Percentiles rank a stretch among this genome's conserved stretches.
phyloP scores from a whole-genome alignment of 1,284 basidiomycete species.

The Psilocybe mexicana region DNA sequence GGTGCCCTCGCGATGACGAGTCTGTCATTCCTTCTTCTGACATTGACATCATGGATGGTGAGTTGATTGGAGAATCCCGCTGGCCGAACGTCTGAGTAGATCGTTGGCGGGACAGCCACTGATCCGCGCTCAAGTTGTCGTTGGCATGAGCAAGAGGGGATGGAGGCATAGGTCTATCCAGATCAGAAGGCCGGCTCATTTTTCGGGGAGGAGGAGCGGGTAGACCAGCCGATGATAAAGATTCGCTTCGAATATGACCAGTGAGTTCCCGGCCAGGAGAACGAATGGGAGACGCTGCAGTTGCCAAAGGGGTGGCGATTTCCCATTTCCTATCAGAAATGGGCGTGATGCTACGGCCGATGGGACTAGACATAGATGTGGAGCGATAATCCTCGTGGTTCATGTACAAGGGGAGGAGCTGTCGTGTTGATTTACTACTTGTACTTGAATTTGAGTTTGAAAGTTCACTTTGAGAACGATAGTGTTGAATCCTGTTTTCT shows the following conservation, averaged over 20 bases:
- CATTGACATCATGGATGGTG: slow-evolving; percentile 16
- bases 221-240: slow-evolving; percentile 13
- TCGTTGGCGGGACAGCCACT: slow-evolving; percentile 16
- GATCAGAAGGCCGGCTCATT: slow-evolving; percentile 26
- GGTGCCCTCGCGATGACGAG: slow-evolving; percentile 6
- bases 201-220: slow-evolving; percentile 30
- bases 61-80: slow-evolving; percentile 10
- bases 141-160: not conserved
- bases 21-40: slow-evolving; percentile 12
- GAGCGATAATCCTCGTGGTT: slow-evolving; percentile 27
- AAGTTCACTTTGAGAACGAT: slow-evolving; percentile 21
- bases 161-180: slow-evolving; percentile 6
- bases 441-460: slow-evolving; percentile 10
- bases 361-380: slow-evolving; percentile 20
- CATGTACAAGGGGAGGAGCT: slow-evolving; percentile 24
- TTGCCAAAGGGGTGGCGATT: slow-evolving; percentile 24
- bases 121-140: not conserved
- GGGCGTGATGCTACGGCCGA: slow-evolving; percentile 39
- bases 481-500: slow-evolving; percentile 28
- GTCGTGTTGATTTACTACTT: slow-evolving; percentile 17
- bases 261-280: slow-evolving; percentile 8
- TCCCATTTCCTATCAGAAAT: slow-evolving; percentile 32
- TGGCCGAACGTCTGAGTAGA: slow-evolving; percentile 22
- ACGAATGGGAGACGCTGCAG: slow-evolving; percentile 22
- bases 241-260: slow-evolving; percentile 14